These are phyloP conservation scores for Hyphopichia burtonii DNA, from an alignment of 1,139 yeast species.

Conservation along the genomic window DNA sequence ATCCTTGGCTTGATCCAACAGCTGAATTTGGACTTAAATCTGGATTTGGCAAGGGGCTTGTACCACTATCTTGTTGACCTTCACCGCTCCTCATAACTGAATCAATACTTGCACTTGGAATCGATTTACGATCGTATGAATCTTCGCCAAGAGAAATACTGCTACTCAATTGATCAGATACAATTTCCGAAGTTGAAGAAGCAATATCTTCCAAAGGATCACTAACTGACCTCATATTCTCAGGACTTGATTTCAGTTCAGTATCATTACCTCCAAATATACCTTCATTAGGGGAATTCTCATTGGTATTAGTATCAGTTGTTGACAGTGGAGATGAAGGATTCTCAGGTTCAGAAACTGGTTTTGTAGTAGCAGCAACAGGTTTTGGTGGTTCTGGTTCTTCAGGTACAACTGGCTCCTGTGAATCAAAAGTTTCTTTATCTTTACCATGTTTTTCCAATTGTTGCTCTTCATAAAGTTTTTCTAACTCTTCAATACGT, in stretches of 20 bases:
- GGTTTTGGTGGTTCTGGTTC: background rate
- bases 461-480: constrained; percentile 12
- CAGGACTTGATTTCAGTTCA: background rate
- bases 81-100: background rate
- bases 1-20: background rate
- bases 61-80: background rate
- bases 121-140: background rate
- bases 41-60: background rate
- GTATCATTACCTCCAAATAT: constrained; percentile 4
- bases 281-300: background rate
- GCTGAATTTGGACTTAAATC: background rate
- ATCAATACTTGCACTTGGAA: constrained; percentile 1
- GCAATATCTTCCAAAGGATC: constrained; percentile 1
- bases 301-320: background rate
- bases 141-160: background rate
- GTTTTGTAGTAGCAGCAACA: too few relatives aligned
- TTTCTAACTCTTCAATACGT: constrained; percentile 18
- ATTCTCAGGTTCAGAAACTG: too few relatives aligned
- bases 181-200: background rate
- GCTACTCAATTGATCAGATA: constrained; percentile 1
- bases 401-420: too few relatives aligned
- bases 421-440: too few relatives aligned
- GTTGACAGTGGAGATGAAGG: background rate
- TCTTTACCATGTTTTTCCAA: background rate
- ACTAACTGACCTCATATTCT: background rate